Evolutionary conservation across 257 asterid genomes (phyloP), one percentile per base, ranked within the genome.

Genomic region (Gentiana straminea): DNA sequence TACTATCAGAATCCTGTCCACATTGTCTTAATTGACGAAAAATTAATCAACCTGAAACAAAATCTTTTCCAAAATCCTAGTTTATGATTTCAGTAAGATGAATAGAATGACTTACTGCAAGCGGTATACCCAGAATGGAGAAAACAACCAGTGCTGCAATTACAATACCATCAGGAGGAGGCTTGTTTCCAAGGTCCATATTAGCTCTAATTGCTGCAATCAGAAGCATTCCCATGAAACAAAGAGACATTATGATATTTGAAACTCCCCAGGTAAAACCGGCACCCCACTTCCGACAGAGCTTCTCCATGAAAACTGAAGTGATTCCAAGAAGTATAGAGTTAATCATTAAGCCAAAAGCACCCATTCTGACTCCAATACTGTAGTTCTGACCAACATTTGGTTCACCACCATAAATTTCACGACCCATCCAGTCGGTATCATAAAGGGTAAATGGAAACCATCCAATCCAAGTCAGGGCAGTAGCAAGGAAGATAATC

Each of bases 401-500:
- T 48, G 97, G 97, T 57, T 75, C 73, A 11, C 97, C 97, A 0
- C 94, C 95, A 72, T 83, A 89, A 63, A 89, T 81, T 70, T 85
- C 97, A 58, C 95, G 78, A 53, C 97, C 94, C 93, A 89, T 83
- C 97, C 94, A 89, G 68, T 89, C 97, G 55, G 97, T 85, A 61
- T 85, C 95, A 54, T 76, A 85, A 35, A 89, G 84, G 73, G 74
- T 70, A 82, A 83, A 89, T 0, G 95, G 97, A 65, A 85, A 89
- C 97, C 95, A 89, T 49, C 92, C 92, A 38, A 81, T 78, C 97
- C 97, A 89, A 55, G 83, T 85, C 63, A 85, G 73, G 58, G 77
- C 77, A 68, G 90, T 89, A 39, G 85, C 95, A 54, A 86, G 83
- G 78, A 85, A 82, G 63, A 81, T 77, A 24, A 76, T 53, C 95